Evolutionary conservation across 768 basidiomycete genomes (phyloP).

Genomic region (Boletus fagicola): DNA sequence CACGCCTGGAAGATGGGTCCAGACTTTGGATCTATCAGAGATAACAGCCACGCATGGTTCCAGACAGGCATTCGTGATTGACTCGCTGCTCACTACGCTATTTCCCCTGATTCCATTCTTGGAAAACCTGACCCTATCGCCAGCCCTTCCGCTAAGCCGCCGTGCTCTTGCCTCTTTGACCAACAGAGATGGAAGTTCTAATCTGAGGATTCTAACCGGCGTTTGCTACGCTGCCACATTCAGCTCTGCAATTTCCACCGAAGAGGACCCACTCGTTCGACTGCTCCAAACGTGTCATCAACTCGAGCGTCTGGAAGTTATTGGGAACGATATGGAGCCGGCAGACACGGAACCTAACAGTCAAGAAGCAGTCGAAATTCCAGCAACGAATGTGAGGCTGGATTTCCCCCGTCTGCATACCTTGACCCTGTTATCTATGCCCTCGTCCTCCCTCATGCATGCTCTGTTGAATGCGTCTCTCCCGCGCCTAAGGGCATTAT

Average conservation of each 20-base stretch:
- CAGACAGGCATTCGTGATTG: constrained; percentile 50
- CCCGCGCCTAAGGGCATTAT: constrained; percentile 61
- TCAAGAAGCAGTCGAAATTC: constrained; percentile 21
- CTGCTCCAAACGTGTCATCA: constrained; percentile 54
- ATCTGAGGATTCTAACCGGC: constrained; percentile 54
- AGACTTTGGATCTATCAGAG: constrained; percentile 65
- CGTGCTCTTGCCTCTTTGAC: constrained; percentile 54
- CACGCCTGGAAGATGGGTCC: constrained; percentile 85
- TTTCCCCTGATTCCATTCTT: constrained; percentile 72
- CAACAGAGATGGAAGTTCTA: constrained; percentile 47
- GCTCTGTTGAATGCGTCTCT: constrained; percentile 59
- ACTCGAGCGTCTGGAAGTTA: constrained; percentile 62
- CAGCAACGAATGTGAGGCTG: constrained; percentile 39
- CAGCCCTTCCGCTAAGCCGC: constrained; percentile 58
- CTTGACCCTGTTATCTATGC: constrained; percentile 63
- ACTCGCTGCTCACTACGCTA: constrained; percentile 59
- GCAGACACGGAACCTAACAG: constrained; percentile 42
- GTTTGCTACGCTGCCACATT: constrained; percentile 47
- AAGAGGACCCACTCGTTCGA: constrained; percentile 55
- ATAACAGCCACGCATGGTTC: constrained; percentile 44
- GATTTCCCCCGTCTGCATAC: constrained; percentile 56
- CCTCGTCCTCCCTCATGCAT: constrained; percentile 60
- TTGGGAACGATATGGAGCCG: constrained; percentile 58
- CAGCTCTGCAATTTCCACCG: constrained; percentile 23
- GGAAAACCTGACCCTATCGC: constrained; percentile 48